phyloP scores from a whole-genome alignment of 2,329 filamentous ascomycete species.

The Neofusicoccum kwambonambiense region DNA sequence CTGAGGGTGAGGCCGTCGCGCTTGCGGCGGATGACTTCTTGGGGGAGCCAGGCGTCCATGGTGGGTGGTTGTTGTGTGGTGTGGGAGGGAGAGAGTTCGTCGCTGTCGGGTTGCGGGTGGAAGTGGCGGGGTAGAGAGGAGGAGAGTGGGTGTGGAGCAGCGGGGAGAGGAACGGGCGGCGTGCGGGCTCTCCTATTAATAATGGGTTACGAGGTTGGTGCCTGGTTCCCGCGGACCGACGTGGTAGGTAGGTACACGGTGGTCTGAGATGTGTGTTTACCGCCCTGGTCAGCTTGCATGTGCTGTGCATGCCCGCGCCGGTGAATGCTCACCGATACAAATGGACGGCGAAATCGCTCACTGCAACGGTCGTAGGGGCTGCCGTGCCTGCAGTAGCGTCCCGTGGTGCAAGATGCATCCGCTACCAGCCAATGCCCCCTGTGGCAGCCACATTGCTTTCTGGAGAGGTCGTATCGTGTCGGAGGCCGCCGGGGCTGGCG shows the following conservation, averaged over 20 bases:
- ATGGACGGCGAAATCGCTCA: neutral
- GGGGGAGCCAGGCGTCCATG: conserved; percentile 18
- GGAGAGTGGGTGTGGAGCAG: neutral
- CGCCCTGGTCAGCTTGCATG: neutral
- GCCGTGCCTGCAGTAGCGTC: neutral
- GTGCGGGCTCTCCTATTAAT: neutral
- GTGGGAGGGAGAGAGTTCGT: neutral
- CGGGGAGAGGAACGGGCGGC: neutral
- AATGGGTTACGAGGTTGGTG: neutral
- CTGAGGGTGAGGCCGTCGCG: conserved; percentile 17
- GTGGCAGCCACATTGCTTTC: neutral
- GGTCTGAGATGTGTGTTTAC: conserved; percentile 14
- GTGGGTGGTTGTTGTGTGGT: neutral
- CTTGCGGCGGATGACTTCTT: conserved; percentile 19
- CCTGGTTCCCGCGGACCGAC: neutral
- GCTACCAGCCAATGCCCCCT: neutral
- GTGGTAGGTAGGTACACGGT: neutral
- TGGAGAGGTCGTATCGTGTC: neutral
- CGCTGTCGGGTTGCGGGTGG: neutral
- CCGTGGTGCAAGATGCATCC: neutral
- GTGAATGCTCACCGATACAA: neutral
- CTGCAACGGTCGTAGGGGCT: neutral
- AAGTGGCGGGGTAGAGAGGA: neutral
- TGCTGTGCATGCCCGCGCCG: too few species aligned
- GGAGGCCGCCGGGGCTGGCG: neutral